phyloP scores from a whole-genome alignment of 1,284 basidiomycete species.

The Irpex sp. region DNA sequence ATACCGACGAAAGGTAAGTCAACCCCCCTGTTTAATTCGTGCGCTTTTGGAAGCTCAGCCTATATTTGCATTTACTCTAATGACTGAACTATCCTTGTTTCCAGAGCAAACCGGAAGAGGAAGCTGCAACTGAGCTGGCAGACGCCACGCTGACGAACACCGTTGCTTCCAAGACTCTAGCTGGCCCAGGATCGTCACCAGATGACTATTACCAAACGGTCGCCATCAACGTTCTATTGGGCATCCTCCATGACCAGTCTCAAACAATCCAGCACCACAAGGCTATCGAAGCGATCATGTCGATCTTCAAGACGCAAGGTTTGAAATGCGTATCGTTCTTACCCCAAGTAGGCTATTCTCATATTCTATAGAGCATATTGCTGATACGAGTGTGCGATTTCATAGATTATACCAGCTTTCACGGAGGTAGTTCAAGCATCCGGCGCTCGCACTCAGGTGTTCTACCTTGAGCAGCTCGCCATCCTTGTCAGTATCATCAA shows the following conservation, averaged over 20 bases:
- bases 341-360: conserved; percentile 63
- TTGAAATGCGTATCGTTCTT: conserved; percentile 95
- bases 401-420: conserved; percentile 94
- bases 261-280: conserved; percentile 84
- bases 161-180: conserved; percentile 42
- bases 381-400: not conserved
- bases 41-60: too few relatives aligned
- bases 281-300: conserved; percentile 98
- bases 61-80: too few relatives aligned
- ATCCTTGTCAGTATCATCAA: conserved; percentile 97
- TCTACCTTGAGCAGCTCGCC: conserved; percentile 94
- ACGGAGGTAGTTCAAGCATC: conserved; percentile 83
- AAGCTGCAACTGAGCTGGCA: conserved; percentile 63
- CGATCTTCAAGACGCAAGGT: conserved; percentile 98
- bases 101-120: conserved; percentile 75
- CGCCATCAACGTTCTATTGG: conserved; percentile 86
- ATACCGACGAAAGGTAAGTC: conserved; percentile 81
- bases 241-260: conserved; percentile 86
- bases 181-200: conserved; percentile 44
- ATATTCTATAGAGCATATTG: not conserved
- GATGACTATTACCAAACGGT: conserved; percentile 99
- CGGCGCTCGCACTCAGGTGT: conserved; percentile 82
- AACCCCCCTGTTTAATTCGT: not conserved
- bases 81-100: too few relatives aligned
- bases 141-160: conserved; percentile 33